Evolutionary conservation across 2,329 filamentous ascomycete species (phyloP).

Genomic region (Hortaea sp.): DNA sequence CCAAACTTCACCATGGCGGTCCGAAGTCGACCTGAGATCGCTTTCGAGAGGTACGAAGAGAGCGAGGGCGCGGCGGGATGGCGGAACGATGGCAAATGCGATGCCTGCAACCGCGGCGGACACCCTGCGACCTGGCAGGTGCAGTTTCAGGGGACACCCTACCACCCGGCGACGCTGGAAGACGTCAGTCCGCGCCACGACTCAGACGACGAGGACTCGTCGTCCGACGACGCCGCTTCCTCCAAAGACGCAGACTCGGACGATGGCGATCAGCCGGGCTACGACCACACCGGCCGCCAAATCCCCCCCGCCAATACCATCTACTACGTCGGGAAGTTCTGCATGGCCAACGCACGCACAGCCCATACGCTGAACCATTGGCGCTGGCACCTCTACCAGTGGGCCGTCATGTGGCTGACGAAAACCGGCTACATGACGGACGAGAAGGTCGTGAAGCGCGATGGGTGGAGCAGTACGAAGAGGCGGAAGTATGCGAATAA

Average conservation of each 20-base stretch:
- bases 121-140: slow-evolving; percentile 60
- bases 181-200: slow-evolving; percentile 37
- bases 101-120: slow-evolving; percentile 59
- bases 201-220: slow-evolving; percentile 32
- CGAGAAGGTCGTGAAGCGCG: slow-evolving; percentile 50
- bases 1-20: slow-evolving; percentile 55
- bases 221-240: slow-evolving; percentile 37
- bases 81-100: slow-evolving; percentile 41
- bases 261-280: slow-evolving; percentile 28
- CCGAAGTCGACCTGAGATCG: slow-evolving; percentile 53
- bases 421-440: slow-evolving; percentile 48
- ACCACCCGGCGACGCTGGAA: slow-evolving; percentile 55
- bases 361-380: slow-evolving; percentile 67
- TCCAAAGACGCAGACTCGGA: slow-evolving; percentile 4
- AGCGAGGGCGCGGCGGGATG: slow-evolving; percentile 25
- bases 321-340: slow-evolving; percentile 48
- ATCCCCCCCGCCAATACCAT: slow-evolving; percentile 35
- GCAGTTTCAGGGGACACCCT: slow-evolving; percentile 54
- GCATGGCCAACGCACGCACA: slow-evolving; percentile 55
- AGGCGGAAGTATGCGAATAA: slow-evolving; percentile 50
- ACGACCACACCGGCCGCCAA: slow-evolving; percentile 38
- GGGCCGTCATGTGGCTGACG: slow-evolving; percentile 54
- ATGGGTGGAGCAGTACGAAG: slow-evolving; percentile 51
- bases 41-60: slow-evolving; percentile 36
- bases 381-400: slow-evolving; percentile 63